A percentile compares a stretch with the other conserved stretches of the same genome.
Evolutionary conservation across 257 asterid genomes (phyloP).

Genomic region (Solanum bulbocastanum): DNA sequence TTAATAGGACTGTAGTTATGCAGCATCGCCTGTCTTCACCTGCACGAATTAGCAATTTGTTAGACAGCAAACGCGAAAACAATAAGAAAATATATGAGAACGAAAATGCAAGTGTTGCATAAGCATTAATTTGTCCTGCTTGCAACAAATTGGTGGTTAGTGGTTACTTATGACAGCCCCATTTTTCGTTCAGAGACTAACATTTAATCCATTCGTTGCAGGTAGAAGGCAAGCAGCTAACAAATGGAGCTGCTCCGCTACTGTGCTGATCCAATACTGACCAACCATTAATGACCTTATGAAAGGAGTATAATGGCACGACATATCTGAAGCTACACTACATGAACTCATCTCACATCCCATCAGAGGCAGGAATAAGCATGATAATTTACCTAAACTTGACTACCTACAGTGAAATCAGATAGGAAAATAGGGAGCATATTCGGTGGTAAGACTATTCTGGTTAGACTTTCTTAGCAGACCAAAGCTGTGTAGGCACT

Average conservation of each 20-base stretch:
- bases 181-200: neutral
- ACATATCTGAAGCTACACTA: neutral
- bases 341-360: neutral
- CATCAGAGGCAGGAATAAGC: neutral
- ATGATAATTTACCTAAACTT: neutral
- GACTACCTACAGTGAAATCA: neutral
- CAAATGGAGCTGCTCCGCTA: neutral
- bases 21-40: slow-evolving; percentile 54
- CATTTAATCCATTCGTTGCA: neutral
- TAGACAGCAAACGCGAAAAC: neutral
- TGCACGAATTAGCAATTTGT: slow-evolving; percentile 16
- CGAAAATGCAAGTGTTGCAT: neutral
- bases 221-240: neutral
- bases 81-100: neutral
- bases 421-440: neutral
- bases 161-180: neutral
- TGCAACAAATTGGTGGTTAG: neutral
- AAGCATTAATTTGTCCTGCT: neutral
- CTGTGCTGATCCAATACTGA: neutral
- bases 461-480: neutral
- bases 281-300: neutral
- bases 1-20: slow-evolving; percentile 47
- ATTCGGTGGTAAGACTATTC: neutral
- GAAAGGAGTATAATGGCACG: neutral
- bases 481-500: neutral